Base-by-base conservation (phyloP, 441 rosid genomes). In the Populus trichocarpa region DNA sequence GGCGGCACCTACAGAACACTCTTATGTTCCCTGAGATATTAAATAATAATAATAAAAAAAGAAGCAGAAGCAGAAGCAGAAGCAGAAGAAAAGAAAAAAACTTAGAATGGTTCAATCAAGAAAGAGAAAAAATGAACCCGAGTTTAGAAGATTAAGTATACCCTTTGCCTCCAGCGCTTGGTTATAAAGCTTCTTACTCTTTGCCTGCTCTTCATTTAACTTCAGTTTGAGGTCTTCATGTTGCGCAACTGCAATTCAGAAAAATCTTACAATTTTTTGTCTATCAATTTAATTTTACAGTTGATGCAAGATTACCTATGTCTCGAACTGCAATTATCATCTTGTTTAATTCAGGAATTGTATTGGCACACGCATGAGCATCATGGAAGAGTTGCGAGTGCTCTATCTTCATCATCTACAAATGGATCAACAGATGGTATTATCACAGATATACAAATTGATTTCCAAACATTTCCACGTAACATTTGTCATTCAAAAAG, bases 1-100 rank as follows among this genome's bases (percentile, higher is more conserved):
- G 98, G 16, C 97, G 94, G 77, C 97, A 94, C 14, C 92, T 92
- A 76, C 98, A 93, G 63, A 90, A 92, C 38, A 93, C 98, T 79
- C 97, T 86, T 70, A 92, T 92, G 78, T 92, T 92, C 80, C 97
- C 98, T 92, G 65, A 75, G 18, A 74, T 61, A 30, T 22, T 6
- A 63, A 65, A 65, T 66, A 46, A 46, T 13, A 46, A 42, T 8
- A 38, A 38, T 8, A 38, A 38, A 38, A 2, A 8, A 38, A 28
- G 2, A 28, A 28, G 0, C 0, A 30, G 42, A 38, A 38, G 42
- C 42, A 38, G 18, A 46, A 14, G 57, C 20, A 46, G 53, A 20
- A 59, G 13, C 42, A 67, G 64, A 53, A 71, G 68, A 33, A 61
- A 20, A 42, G 7, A 35, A 50, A 57, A 63, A 53, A n/a, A 28